Evolutionary conservation across 352 stramenopile genomes (phyloP), one percentile per base, ranked within the genome.

Genomic region (Pythium coloratum): DNA sequence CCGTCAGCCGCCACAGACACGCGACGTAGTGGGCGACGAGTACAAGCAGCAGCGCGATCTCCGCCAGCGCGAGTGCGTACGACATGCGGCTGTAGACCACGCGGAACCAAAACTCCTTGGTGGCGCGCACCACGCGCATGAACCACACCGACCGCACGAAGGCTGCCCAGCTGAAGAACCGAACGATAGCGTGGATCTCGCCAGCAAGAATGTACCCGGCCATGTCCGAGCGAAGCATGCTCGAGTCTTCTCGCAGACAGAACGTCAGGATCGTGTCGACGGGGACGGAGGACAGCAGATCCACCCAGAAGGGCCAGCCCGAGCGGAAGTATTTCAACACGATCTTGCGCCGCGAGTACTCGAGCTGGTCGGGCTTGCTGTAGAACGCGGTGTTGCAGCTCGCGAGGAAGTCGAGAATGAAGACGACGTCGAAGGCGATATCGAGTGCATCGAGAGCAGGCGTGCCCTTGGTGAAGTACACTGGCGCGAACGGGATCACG

Each of bases 21-120:
- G 76, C 71, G 24, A 71, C 59, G 46, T 76, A 67, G 63, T 80
- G 76, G 24, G 71, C 63, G 1, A 71, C 72, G 36, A 67, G 61
- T 24, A 80, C 32, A n/a, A 80, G 30, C 32, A 72, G 13, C 51
- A 76, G 18, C 10, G 79, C 58, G 44, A 78, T 46, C 13, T 68
- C 40, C 14, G 59, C 16, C 10, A 80, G 5, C 5, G 59, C 51
- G 33, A 72, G 42, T 1, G 46, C 42, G 59, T 72, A 68, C 36
- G 66, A 72, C 12, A 68, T 18, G 55, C 60, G 59, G 14, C 55
- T 68, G 50, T 65, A 67, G 1, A 68, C 47, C 0, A 67, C 46
- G 14, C 60, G 66, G 18, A 72, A 68, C 66, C 59, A 68, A 14
- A 67, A 64, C 12, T 59, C 59, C 33, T 64, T 72, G 24, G 66